A percentile compares a stretch with the other conserved stretches of the same genome.
Conservation (phyloP, 1,284 basidiomycete species). For the Boletellus deceptivus region DNA sequence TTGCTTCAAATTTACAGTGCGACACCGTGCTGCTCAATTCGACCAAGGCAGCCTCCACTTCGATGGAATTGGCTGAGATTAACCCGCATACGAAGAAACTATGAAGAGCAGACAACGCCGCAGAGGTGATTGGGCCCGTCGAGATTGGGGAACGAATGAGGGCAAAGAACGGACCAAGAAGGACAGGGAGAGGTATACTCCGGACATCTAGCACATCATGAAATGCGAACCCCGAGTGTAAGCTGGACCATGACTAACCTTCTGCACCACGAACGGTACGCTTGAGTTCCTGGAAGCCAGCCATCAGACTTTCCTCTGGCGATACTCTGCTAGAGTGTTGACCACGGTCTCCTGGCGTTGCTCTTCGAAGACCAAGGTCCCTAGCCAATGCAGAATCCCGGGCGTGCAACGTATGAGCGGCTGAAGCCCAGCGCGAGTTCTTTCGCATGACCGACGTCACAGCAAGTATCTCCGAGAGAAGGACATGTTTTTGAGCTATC, state of each 20-base stretch:
- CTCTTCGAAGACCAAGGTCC: conserved; percentile 70
- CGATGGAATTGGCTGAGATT: conserved; percentile 51
- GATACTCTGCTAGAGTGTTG: conserved; percentile 47
- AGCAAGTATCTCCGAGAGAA: conserved; percentile 86
- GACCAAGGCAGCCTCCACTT: conserved; percentile 65
- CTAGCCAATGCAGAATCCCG: conserved; percentile 66
- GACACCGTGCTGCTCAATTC: conserved; percentile 90
- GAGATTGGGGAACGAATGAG: conserved; percentile 91
- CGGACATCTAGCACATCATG: conserved; percentile 51
- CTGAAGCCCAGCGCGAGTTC: conserved; percentile 89
- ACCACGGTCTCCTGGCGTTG: conserved; percentile 41
- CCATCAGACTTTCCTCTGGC: conserved; percentile 80
- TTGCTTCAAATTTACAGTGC: conserved; percentile 97
- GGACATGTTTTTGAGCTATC: conserved; percentile 68
- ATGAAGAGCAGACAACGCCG: conserved; percentile 85
- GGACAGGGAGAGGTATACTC: conserved; percentile 50
- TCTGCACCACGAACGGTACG: conserved; percentile 69
- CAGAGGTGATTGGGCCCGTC: conserved; percentile 91
- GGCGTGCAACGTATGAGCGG: conserved; percentile 55
- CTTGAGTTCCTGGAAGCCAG: conserved; percentile 85
- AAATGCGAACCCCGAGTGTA: conserved; percentile 11
- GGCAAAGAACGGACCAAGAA: conserved; percentile 89
- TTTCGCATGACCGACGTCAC: conserved; percentile 97
- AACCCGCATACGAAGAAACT: conserved; percentile 81
- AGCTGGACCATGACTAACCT: conserved; percentile 44